Base-by-base conservation (phyloP, 306 rosid species). In the Hippophae tibetana region DNA sequence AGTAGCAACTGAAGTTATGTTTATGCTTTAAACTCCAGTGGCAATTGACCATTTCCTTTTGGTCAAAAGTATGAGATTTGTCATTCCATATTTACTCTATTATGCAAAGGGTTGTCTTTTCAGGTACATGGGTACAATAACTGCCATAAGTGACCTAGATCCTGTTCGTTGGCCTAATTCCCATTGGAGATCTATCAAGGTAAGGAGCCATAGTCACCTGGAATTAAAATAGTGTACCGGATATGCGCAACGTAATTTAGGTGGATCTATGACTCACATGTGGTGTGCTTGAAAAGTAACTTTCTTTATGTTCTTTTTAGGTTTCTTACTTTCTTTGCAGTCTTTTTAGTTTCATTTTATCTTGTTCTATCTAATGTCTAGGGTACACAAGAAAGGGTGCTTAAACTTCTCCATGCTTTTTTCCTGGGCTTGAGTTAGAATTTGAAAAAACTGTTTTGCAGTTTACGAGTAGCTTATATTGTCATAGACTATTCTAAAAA, bases 71-170 rank as follows among this genome's bases (percentile, higher is more conserved):
- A 41, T 6, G 18, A 1, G 42, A 56, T 27, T 7, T 41, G 13
- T 57, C 56, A 6, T 38, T 18, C 47, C 26, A 42, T 66, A 18
- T 25, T 18, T 25, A 9, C 55, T 49, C 23, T 10, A 40, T 23
- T 66, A 42, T 41, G 27, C 23, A 12, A 56, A 41, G 58, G 51
- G 42, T 57, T 25, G 3, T 26, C 61, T 67, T 67, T 56, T 70
- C 72, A 88, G 96, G 87, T 88, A 82, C 84, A 88, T 84, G 94
- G 96, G 96, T 69, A 88, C 96, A 0, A 88, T 88, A 74, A 84
- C 96, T 65, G 89, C 93, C 63, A 82, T 84, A 80, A 68, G 86
- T 72, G 96, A 88, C 60, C 61, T 84, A 76, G 96, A 88, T 74
- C 72, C 89, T 70, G 87, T 74, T 80, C 94, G 86, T 25, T 88